Evolutionary conservation across 2,329 filamentous ascomycete genomes (phyloP), one percentile per base, ranked within the genome.

Genomic region (Sporothrix brasiliensis): DNA sequence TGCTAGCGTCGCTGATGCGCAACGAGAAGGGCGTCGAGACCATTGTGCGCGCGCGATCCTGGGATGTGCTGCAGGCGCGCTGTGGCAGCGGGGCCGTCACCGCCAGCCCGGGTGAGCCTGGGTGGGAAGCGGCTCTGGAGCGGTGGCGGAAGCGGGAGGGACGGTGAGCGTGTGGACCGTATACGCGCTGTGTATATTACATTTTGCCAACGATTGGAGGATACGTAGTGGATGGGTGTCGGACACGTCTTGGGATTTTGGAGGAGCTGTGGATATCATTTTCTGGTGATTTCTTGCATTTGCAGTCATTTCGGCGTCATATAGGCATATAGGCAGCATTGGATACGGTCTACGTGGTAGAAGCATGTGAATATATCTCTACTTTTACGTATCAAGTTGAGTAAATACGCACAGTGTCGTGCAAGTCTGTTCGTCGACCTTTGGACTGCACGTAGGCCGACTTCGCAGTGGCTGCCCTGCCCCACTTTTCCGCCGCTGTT

Each of bases 1-100:
- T 86, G 65, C 79, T 99, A 72, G 93, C 93, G 11, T 85, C 84
- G 54, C 78, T 94, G 68, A 82, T 96, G 71, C 85, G 91, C 75
- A 91, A 92, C 77, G 92, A 96, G 81, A 86, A 88, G 76, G 87
- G 87, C 52, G 88, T 96, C 19, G 92, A 96, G 81, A 85, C 83
- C 70, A 95, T 96, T 69, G 87, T 99, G 67, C 86, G 95, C 74
- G 85, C 87, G 67, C 87, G 93, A 78, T 96, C 92, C 0, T 98
- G 95, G 94, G 84, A 85, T 0, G 78, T 96, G 34, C 85, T 97
- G 3, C 86, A 85, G 53, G 91, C 94, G 76, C 85, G 93, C 74
- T 98, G 95, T 78, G 87, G 72, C 4, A 56, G 58, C 21, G 30
- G 65, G 7, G 69, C 53, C 16, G 63, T 69, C 14, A 60, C 85